Conservation (phyloP, 208 protist genomes). For the Phytomonas sp. region DNA sequence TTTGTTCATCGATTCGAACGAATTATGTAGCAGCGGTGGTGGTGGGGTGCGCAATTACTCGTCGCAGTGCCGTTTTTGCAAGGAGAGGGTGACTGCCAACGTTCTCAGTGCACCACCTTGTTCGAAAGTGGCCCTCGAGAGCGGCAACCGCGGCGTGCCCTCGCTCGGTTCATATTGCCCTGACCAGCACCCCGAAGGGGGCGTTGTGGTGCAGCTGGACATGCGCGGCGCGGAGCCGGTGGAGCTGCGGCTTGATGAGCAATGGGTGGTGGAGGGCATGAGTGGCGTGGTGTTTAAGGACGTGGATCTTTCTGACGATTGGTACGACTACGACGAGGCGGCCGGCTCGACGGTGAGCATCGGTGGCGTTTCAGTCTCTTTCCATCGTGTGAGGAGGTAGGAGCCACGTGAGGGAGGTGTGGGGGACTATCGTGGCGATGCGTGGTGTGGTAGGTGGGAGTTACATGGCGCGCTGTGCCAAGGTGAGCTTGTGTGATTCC, state of each 20-base stretch:
- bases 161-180: slow-evolving; percentile 15
- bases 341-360: slow-evolving; percentile 24
- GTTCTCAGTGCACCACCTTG: slow-evolving; percentile 19
- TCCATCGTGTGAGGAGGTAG: slow-evolving; percentile 38
- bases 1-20: slow-evolving; percentile 45
- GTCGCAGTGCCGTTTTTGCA: slow-evolving; percentile 55
- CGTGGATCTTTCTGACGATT: slow-evolving; percentile 55
- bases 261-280: slow-evolving; percentile 38
- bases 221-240: slow-evolving; percentile 56
- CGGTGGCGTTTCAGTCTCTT: slow-evolving; percentile 23
- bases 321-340: slow-evolving; percentile 68
- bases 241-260: slow-evolving; percentile 47
- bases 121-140: background rate
- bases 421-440: background rate
- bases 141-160: slow-evolving; percentile 8
- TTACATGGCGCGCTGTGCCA: background rate
- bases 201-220: slow-evolving; percentile 35
- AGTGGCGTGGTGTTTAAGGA: slow-evolving; percentile 29
- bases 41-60: slow-evolving; percentile 51
- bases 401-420: background rate
- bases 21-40: slow-evolving; percentile 27
- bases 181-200: background rate
- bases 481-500: background rate
- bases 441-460: slow-evolving; percentile 1
- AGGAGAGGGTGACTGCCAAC: slow-evolving; percentile 23